Evolutionary conservation across 2,329 filamentous ascomycete species (phyloP), one percentile per base, ranked within the genome.

Genomic region (Gyromitra esculenta): DNA sequence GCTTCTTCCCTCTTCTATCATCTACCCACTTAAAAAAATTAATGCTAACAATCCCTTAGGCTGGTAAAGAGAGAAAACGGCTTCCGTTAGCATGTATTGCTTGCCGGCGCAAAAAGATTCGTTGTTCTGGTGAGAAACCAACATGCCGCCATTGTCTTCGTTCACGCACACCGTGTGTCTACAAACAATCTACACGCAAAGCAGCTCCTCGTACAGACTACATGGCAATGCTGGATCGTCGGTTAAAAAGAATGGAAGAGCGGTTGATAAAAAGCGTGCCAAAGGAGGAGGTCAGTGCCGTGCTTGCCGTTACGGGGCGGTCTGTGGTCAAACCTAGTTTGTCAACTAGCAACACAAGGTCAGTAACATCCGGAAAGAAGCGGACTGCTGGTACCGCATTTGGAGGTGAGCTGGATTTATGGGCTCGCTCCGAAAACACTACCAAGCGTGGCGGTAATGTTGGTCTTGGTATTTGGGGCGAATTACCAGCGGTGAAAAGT

Each of bases 141-240:
- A 93, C 94, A 0, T 99, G 96, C 86, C 97, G 97, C 84, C 96
- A 98, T 84, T 98, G 96, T 82, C 87, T 96, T 75, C 89, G 94
- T 73, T 97, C 95, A 66, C 89, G 95, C 56, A 96, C 97, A 80
- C 95, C 95, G 1, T 99, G 96, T 83, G 94, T 98, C 3, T 99
- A 98, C 87, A 98, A 98, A 82, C 93, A 97, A 76, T 98, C 94
- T 0, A 94, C 94, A 2, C 88, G 96, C 76, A 98, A 98, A 83
- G 94, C 95, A 0, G 94, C 94, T 2, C 96, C 96, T 1, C 88
- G 96, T 67, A 98, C 96, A 18, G 96, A 98, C 84, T 98, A 98
- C 84, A 98, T 98, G 96, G 94, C 94, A 54, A 98, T 98, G 94
- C 85, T 98, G 81, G 96, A 98, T 84, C 97, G 97, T 84, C 89